phyloP scores from a whole-genome alignment of 2,329 filamentous ascomycete genomes.

The Mariannaea elegans region DNA sequence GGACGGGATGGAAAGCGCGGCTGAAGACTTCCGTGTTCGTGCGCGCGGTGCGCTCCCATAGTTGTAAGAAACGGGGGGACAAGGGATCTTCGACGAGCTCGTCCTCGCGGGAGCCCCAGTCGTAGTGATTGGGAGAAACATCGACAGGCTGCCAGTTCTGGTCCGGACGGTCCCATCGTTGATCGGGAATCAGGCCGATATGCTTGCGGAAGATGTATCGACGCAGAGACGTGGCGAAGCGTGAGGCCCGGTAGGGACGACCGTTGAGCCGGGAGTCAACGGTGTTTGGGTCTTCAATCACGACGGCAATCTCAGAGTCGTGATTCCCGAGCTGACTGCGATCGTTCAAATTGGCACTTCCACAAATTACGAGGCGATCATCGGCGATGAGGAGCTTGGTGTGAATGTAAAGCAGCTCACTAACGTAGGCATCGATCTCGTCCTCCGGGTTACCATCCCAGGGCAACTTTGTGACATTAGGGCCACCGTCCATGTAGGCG shows the following conservation, averaged over 20 bases:
- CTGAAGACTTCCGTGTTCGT: constrained; percentile 84
- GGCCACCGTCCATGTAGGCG: constrained; percentile 84
- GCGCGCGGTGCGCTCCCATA: constrained; percentile 78
- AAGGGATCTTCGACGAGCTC: constrained; percentile 79
- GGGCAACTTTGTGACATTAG: constrained; percentile 68
- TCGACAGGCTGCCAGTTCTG: constrained; percentile 81
- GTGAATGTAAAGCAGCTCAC: constrained; percentile 70
- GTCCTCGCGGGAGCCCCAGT: constrained; percentile 75
- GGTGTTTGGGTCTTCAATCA: constrained; percentile 80
- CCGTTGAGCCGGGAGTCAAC: constrained; percentile 80
- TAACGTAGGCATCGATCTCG: constrained; percentile 69
- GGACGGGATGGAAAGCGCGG: constrained; percentile 83
- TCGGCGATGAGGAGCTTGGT: constrained; percentile 82
- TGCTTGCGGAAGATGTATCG: constrained; percentile 92
- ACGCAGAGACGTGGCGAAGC: constrained; percentile 82
- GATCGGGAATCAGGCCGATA: constrained; percentile 81
- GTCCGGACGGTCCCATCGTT: constrained; percentile 72
- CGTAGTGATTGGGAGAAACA: constrained; percentile 75
- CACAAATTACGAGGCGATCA: constrained; percentile 83
- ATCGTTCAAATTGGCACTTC: constrained; percentile 69
- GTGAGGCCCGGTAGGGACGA: constrained; percentile 73
- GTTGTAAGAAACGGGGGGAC: constrained; percentile 69
- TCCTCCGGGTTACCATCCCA: constrained; percentile 64
- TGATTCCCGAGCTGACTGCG: constrained; percentile 82
- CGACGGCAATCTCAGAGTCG: constrained; percentile 89